Conservation (phyloP, 345 rosid species). For the Erucastrum elatum region DNA sequence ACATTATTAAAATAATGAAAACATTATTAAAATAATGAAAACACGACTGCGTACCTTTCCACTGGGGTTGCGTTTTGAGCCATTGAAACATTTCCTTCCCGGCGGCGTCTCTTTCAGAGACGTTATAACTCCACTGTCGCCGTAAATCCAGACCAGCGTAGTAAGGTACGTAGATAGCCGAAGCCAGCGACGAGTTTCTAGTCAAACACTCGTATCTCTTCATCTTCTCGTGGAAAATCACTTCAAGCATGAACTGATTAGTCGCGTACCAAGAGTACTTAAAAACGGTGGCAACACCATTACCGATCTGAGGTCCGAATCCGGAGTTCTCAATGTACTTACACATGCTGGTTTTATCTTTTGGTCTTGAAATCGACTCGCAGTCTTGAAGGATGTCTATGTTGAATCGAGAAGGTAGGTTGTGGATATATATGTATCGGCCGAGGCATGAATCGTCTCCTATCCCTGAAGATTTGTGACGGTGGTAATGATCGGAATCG, state of each 20-base stretch:
- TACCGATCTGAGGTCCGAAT: conserved; percentile 44
- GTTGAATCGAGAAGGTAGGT: conserved; percentile 54
- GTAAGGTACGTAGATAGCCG: conserved; percentile 52
- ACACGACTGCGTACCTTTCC: conserved; percentile 41
- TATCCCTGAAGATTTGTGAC: no score
- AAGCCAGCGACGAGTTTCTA: conserved; percentile 49
- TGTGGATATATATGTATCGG: conserved; percentile 47
- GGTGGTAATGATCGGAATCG: background rate
- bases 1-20: background rate
- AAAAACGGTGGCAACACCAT: background rate
- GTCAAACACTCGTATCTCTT: conserved; percentile 57
- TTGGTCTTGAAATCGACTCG: conserved; percentile 40
- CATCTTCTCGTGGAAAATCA: conserved; percentile 53
- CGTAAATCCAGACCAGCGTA: conserved; percentile 58
- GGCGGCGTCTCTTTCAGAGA: conserved; percentile 43
- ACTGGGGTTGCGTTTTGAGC: conserved; percentile 44
- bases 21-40: background rate
- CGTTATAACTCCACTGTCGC: conserved; percentile 47
- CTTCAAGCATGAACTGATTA: conserved; percentile 57
- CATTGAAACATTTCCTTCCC: conserved; percentile 40
- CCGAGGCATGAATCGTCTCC: conserved; percentile 42
- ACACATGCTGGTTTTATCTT: conserved; percentile 50
- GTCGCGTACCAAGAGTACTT: conserved; percentile 35
- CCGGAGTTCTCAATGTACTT: conserved; percentile 43
- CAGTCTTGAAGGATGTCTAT: conserved; percentile 46